These are phyloP conservation scores for Bipolaris bicolor DNA, from an alignment of 2,329 filamentous ascomycete genomes.

Conservation along the genomic window DNA sequence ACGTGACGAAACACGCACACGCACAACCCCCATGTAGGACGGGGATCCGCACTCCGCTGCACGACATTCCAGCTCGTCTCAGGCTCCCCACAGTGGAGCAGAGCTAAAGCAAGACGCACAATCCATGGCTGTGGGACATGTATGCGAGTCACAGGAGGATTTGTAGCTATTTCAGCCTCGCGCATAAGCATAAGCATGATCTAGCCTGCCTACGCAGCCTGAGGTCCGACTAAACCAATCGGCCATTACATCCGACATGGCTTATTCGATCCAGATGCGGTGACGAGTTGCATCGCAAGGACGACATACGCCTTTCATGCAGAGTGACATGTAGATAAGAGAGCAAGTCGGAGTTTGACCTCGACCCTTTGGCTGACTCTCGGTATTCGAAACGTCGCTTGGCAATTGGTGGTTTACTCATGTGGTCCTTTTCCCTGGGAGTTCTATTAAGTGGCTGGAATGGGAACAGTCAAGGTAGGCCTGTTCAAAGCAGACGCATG, in stretches of 20 bases:
- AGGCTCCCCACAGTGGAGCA: slow-evolving; percentile 3
- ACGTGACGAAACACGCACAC: not conserved
- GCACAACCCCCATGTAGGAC: not conserved
- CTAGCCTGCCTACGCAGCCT: slow-evolving; percentile 1
- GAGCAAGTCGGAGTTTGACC: not conserved
- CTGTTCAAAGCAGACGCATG: not conserved
- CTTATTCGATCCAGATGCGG: not conserved
- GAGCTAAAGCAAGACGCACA: not conserved
- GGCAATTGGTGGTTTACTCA: slow-evolving; percentile 1
- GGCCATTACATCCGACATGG: not conserved
- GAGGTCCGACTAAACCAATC: slow-evolving; percentile 2
- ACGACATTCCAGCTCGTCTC: not conserved
- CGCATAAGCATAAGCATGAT: slow-evolving; percentile 7
- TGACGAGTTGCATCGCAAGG: not conserved
- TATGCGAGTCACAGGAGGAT: not conserved
- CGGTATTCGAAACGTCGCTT: not conserved
- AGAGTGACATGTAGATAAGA: not conserved
- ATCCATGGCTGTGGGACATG: not conserved
- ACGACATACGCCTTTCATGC: not conserved
- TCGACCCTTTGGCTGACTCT: not conserved
- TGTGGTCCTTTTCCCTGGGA: not conserved
- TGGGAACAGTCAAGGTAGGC: not conserved
- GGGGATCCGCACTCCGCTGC: not conserved
- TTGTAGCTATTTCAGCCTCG: slow-evolving; percentile 5
- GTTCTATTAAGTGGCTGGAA: not conserved